These are phyloP conservation scores for Artemisia tridentata DNA, from an alignment of 129 eudicot genomes.

Conservation along the genomic window DNA sequence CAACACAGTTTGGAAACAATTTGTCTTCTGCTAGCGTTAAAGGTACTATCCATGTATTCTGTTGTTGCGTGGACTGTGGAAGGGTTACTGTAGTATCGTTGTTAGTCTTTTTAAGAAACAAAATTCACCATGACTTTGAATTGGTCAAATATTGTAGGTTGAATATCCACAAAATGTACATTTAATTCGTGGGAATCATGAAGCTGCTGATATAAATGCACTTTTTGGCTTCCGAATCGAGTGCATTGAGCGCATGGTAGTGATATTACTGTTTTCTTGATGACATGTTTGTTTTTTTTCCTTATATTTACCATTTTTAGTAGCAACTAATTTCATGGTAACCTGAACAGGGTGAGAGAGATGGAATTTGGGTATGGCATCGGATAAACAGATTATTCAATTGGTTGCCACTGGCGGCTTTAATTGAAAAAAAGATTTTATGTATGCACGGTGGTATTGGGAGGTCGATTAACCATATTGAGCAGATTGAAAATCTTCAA, in stretches of 20 bases:
- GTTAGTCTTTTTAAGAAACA: neutral
- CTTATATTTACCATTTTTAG: no score
- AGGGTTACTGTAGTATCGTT: neutral
- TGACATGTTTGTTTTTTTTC: no score
- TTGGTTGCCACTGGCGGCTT: slow-evolving; percentile 93
- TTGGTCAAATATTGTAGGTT: slow-evolving; percentile 47
- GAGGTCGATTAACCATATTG: slow-evolving; percentile 84
- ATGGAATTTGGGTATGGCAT: slow-evolving; percentile 98
- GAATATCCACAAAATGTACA: slow-evolving; percentile 91
- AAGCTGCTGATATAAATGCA: slow-evolving; percentile 99
- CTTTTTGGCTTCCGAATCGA: slow-evolving; percentile 98
- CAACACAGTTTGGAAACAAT: slow-evolving; percentile 98
- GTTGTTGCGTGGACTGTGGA: neutral
- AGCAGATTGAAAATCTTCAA: slow-evolving; percentile 84
- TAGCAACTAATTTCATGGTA: neutral
- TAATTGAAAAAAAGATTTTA: slow-evolving; percentile 87
- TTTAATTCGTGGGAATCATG: slow-evolving; percentile 98
- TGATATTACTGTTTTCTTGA: neutral
- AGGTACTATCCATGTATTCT: slow-evolving; percentile 45
- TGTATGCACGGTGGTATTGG: slow-evolving; percentile 99
- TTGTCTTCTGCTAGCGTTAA: slow-evolving; percentile 81
- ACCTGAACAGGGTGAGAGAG: slow-evolving; percentile 79
- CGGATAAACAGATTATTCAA: slow-evolving; percentile 90
- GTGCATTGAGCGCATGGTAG: slow-evolving; percentile 99
- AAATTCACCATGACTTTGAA: slow-evolving; percentile 1